These are phyloP conservation scores for Chloris gayana DNA, from an alignment of 176 grass and related monocot genomes.

Conservation along the genomic window DNA sequence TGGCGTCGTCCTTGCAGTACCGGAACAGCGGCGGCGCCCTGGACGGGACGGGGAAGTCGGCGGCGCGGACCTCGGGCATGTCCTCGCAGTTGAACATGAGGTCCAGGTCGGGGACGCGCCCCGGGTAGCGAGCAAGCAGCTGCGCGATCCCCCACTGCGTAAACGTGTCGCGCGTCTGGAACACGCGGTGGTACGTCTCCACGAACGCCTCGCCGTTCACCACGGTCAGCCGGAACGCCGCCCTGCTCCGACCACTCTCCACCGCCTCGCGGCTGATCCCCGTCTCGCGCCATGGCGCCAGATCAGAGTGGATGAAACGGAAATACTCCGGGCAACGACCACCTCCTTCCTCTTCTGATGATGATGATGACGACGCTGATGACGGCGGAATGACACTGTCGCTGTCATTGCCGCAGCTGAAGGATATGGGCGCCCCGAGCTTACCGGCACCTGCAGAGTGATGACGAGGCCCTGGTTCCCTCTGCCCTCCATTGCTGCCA, in stretches of 20 bases:
- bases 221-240: slow-evolving; percentile 63
- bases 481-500: not conserved
- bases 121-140: slow-evolving; percentile 67
- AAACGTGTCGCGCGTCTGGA: slow-evolving; percentile 74
- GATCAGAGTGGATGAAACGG: slow-evolving; percentile 68
- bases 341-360: not conserved
- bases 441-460: not conserved
- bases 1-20: slow-evolving; percentile 91
- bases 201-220: slow-evolving; percentile 56
- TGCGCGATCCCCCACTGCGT: slow-evolving; percentile 86
- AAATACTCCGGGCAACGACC: slow-evolving; percentile 62
- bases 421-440: not conserved
- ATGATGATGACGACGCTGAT: no score
- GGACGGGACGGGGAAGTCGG: not conserved
- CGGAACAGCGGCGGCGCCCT: slow-evolving; percentile 73
- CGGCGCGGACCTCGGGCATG: slow-evolving; percentile 41
- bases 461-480: not conserved
- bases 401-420: slow-evolving; percentile 26
- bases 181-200: slow-evolving; percentile 52
- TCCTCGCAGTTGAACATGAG: slow-evolving; percentile 85
- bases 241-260: slow-evolving; percentile 29
- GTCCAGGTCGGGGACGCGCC: slow-evolving; percentile 78
- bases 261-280: slow-evolving; percentile 24
- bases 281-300: slow-evolving; percentile 49
- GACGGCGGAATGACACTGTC: no score